Base-by-base conservation (phyloP, 1,284 basidiomycete species). In the Hemileia vastatrix region DNA sequence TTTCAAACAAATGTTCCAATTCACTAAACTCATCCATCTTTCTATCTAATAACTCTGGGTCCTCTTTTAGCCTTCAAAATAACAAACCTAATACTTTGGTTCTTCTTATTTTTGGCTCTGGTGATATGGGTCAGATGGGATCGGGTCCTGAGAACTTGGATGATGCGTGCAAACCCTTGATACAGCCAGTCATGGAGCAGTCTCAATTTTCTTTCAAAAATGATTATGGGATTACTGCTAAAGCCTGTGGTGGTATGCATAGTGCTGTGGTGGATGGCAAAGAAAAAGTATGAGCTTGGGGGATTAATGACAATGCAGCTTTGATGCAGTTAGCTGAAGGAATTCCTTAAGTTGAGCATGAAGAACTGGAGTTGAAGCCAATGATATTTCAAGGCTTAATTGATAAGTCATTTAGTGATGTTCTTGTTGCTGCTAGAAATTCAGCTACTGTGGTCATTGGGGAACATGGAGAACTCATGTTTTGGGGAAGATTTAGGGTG, bases 401-500 rank as follows among this genome's bases (percentile, higher is more conserved):
- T 33, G 83, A 87, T 57, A 57, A 67, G 11, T 53, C 71, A 18
- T 95, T 93, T 80, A 83, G 87, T 54, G 86, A 90, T 0, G 88
- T 91, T 3, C 82, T 84, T 65, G 81, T 90, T 54, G 86, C 84
- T 33, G 86, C 88, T 15, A 89, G 90, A 9, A 90, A 93, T 73
- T 89, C 84, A 66, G 85, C 89, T 66, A 87, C 85, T 67, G 85
- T 88, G 43, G 89, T 87, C 15, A 80, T 94, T 65, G 85, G 84
- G 63, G 81, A 82, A 64, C 79, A 84, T 59, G 90, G 92, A 49
- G 84, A 88, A 64, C 77, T 95, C 24, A 80, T 86, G 57, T 87
- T 87, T 11, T 95, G 92, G 92, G 92, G 92, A 33, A 86, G 86
- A 57, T 95, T 95, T 80, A 82, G 90, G 50, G 91, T 92, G 76